Base-by-base conservation (phyloP, 2,329 filamentous ascomycete genomes). In the Metarhizium sp. region DNA sequence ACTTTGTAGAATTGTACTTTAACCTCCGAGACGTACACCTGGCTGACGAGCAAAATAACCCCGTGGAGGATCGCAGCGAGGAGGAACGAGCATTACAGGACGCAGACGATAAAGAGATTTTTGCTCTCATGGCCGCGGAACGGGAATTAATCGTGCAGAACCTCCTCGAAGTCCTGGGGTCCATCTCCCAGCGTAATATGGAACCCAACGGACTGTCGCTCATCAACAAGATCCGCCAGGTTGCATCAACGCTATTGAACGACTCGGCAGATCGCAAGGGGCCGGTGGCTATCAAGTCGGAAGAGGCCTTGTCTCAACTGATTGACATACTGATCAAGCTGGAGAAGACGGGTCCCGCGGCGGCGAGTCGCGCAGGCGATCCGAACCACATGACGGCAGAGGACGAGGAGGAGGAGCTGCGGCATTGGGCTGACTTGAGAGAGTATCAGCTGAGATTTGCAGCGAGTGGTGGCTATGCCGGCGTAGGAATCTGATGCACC, bases 1-100 rank as follows among this genome's bases (percentile, higher is more conserved):
- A 90, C 67, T 84, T 92, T 55, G 89, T 95, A 0, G 90, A 95
- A 67, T 86, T 91, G 60, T 95, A 92, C 71, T 90, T 90, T 69
- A 85, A 84, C 62, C 76, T 94, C 1, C 82, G 85, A 42, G 87
- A 91, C 53, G 81, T 84, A 1, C 81, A 86, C 62, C 71, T 80
- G 46, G 67, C 73, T 18, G 72, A 78, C 56, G 71, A 75, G 56
- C 69, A 73, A 55, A 63, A 69, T 56, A 66, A 73, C 54, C 66
- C 64, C 7, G 62, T 64, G 8, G 67, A 66, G 4, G 67, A 70
- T 20, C 72, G 61, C 29, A 62, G 63, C 4, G 69, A 69, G 58
- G 65, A 74, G 54, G 67, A 70, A 46, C 68, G 72, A 54, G 69
- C 67, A 0, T 65, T 69, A 4, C 64, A 73, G 53, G 65, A 74